These are phyloP conservation scores for Xylaria sp. DNA, from an alignment of 2,329 filamentous ascomycete species.

Conservation along the genomic window DNA sequence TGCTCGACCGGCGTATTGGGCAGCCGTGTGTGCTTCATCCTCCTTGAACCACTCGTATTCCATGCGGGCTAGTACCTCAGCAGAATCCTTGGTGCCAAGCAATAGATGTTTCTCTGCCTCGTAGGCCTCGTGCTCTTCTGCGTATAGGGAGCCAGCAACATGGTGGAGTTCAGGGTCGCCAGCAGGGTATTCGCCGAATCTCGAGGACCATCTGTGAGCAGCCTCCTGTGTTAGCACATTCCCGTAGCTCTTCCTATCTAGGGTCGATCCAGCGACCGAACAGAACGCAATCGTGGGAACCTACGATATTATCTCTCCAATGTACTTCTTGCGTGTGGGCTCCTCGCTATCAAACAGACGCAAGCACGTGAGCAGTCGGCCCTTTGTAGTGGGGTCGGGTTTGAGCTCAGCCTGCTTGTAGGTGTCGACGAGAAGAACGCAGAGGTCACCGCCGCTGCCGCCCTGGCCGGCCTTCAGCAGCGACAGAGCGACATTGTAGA, in stretches of 20 bases:
- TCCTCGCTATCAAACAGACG: slow-evolving; percentile 84
- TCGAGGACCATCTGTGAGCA: slow-evolving; percentile 77
- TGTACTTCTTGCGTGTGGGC: slow-evolving; percentile 91
- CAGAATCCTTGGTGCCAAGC: slow-evolving; percentile 88
- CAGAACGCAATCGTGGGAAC: slow-evolving; percentile 44
- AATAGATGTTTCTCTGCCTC: slow-evolving; percentile 92
- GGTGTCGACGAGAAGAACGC: slow-evolving; percentile 87
- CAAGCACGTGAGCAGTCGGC: slow-evolving; percentile 79
- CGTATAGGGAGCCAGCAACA: slow-evolving; percentile 85
- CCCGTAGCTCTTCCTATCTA: slow-evolving; percentile 13
- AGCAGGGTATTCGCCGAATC: slow-evolving; percentile 85
- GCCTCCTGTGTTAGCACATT: slow-evolving; percentile 30
- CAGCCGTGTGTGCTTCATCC: slow-evolving; percentile 87
- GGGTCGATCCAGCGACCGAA: slow-evolving; percentile 4
- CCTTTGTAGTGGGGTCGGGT: slow-evolving; percentile 78
- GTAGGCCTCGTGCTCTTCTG: slow-evolving; percentile 92
- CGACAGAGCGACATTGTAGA: slow-evolving; percentile 84
- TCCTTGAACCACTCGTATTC: slow-evolving; percentile 95
- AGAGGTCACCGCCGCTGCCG: slow-evolving; percentile 90
- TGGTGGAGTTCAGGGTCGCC: slow-evolving; percentile 96
- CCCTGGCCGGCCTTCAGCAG: slow-evolving; percentile 93
- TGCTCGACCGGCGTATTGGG: slow-evolving; percentile 84
- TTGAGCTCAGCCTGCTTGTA: slow-evolving; percentile 87
- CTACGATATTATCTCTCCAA: slow-evolving; percentile 82
- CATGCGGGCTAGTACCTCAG: slow-evolving; percentile 80